Evolutionary conservation across 441 rosid genomes (phyloP), one percentile per base, ranked within the genome.

Genomic region (Rhodomyrtus psidioides): DNA sequence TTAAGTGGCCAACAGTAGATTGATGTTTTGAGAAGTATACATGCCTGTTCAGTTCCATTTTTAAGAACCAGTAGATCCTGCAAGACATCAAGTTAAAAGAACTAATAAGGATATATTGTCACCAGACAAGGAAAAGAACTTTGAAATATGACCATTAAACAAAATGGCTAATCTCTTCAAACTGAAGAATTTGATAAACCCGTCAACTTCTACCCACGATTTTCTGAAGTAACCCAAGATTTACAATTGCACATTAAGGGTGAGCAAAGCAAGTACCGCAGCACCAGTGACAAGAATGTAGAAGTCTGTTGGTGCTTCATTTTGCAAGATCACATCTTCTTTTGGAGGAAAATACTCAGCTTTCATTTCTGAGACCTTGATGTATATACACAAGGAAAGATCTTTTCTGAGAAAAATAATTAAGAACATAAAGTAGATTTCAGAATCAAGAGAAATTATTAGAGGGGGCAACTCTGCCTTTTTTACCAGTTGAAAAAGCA

Each of bases 251-350:
- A 42, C 49, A 70, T 70, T 70, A 24, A 53, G 56, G 30, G 55
- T 4, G 53, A 57, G 70, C 79, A 19, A 46, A 70, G 51, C 12
- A 21, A 59, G 8, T 65, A 86, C 87, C 87, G 58, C 65, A 6
- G 87, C 84, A 30, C 87, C 87, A 44, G 62, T 86, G 39, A 86
- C 60, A 3, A 83, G 59, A 28, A 75, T 83, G 75, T 86, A 86
- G 86, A 86, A 58, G 81, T 83, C 86, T 12, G 83, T 86, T 0
- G 83, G 83, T 23, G 88, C 85, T 83, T 88, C 55, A 62, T 94
- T 94, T 89, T 95, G 98, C 90, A 96, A 89, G 86, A 96, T 95
- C 82, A 96, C 98, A 83, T 96, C 98, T 90, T 93, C 97, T 84
- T 95, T 95, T 55, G 98, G 98, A 54, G 98, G 96, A 82, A 94